Conservation (phyloP, 306 rosid species). For the Sesbania bispinosa region DNA sequence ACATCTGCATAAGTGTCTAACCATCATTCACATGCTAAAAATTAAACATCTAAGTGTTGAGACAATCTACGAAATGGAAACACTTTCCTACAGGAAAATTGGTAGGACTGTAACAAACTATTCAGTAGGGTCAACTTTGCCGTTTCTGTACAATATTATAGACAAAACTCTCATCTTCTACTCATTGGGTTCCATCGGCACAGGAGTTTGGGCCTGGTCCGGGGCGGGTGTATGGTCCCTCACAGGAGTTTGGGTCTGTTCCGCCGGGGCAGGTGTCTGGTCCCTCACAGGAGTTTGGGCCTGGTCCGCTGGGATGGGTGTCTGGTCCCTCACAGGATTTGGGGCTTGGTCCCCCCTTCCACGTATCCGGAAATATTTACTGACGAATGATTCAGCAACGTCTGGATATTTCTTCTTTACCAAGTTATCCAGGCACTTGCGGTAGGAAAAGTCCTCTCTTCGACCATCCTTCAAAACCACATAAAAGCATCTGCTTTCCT, state of each 20-base stretch:
- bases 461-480: slow-evolving; percentile 66
- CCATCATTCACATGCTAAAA: slow-evolving; percentile 8
- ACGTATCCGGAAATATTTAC: slow-evolving; percentile 58
- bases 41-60: neutral
- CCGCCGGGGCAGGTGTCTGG: neutral
- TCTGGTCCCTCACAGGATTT: neutral
- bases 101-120: neutral
- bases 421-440: slow-evolving; percentile 64
- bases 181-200: slow-evolving; percentile 22
- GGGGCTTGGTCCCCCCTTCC: slow-evolving; percentile 28
- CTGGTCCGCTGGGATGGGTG: neutral
- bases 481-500: slow-evolving; percentile 77
- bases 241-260: slow-evolving; percentile 1
- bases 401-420: slow-evolving; percentile 59
- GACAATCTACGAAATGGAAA: neutral
- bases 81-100: slow-evolving; percentile 15
- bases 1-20: slow-evolving; percentile 9
- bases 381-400: slow-evolving; percentile 51
- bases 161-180: slow-evolving; percentile 24
- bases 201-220: neutral
- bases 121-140: neutral
- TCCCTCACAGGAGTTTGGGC: neutral
- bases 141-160: slow-evolving; percentile 29
- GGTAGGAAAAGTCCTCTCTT: slow-evolving; percentile 72
- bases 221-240: neutral